Evolutionary conservation across 2,329 filamentous ascomycete species (phyloP).

Genomic region (Lomentospora prolificans): DNA sequence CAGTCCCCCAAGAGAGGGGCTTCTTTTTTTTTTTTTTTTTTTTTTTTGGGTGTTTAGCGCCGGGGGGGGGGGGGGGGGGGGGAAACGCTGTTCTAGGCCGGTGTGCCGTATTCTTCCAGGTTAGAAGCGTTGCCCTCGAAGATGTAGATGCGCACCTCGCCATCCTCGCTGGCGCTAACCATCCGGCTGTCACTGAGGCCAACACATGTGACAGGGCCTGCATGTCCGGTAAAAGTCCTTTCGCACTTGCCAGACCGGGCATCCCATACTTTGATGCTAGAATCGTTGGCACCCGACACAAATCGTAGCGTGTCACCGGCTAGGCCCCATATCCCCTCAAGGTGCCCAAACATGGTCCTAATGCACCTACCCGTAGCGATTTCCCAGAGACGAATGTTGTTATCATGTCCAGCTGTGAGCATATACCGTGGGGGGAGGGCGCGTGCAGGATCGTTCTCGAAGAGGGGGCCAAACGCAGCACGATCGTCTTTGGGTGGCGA

Average conservation of each 20-base stretch:
- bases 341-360: conserved; percentile 89
- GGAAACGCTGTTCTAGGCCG: conserved; percentile 25
- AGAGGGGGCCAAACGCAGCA: conserved; percentile 49
- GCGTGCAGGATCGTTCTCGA: conserved; percentile 50
- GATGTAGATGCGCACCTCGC: conserved; percentile 77
- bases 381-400: conserved; percentile 88
- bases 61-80: too few relatives aligned
- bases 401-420: conserved; percentile 83
- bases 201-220: conserved; percentile 85
- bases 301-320: conserved; percentile 81
- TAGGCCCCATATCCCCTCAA: conserved; percentile 92
- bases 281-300: conserved; percentile 83
- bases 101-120: conserved; percentile 40
- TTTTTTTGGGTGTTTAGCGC: too few relatives aligned
- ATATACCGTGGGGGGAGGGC: conserved; percentile 80
- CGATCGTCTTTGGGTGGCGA: conserved; percentile 34
- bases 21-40: too few relatives aligned
- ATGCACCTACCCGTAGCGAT: conserved; percentile 71
- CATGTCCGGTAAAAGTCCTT: conserved; percentile 82
- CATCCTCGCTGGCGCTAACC: conserved; percentile 88
- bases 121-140: conserved; percentile 46
- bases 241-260: conserved; percentile 85
- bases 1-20: neutral
- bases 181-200: conserved; percentile 82
- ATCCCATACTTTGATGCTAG: conserved; percentile 92